Evolutionary conservation across 805 yeast genomes (phyloP), one percentile per base, ranked within the genome.

Genomic region (Metschnikowia hibisci): DNA sequence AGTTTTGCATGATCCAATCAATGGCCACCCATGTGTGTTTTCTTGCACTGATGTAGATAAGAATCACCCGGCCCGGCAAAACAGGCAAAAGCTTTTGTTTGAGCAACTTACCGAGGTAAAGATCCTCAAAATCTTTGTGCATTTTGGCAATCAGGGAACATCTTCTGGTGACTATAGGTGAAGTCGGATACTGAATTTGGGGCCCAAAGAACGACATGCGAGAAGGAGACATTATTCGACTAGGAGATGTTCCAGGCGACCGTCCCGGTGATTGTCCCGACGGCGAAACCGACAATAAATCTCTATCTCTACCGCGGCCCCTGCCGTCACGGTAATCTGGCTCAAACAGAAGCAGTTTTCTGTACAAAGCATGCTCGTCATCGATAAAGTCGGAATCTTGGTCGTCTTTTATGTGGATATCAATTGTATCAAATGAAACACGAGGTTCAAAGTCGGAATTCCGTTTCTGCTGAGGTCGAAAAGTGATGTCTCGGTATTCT

Each of bases 21-120:
- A 86, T 61, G 1, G 88, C 81, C 9, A 84, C 87, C 95, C 95
- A 86, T 0, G 93, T 82, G 64, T 85, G 91, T 43, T 67, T 72
- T 46, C 91, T 66, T 3, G 88, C 95, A 51, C 81, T 72, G 25
- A 86, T 67, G 56, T 84, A 84, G 23, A 82, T 80, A 57, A 85
- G 56, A 4, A 84, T 67, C 1, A 74, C 73, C 53, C 89, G 67
- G 30, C 69, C 66, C 0, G 80, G 80, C 34, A 79, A 59, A 0
- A 73, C 68, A 0, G 78, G 75, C 12, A 50, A 50, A 16, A 56
- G 39, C 23, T 54, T 54, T 22, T 52, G 48, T 14, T 61, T 56
- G 27, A 57, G 50, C 23, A 73, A 47, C 34, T 67, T 60, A 2
- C 67, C 66, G 12, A 64, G 52, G 46, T 77, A 78, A 41, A 79